phyloP scores from a whole-genome alignment of 306 rosid species.

The Rubus parviflorus region DNA sequence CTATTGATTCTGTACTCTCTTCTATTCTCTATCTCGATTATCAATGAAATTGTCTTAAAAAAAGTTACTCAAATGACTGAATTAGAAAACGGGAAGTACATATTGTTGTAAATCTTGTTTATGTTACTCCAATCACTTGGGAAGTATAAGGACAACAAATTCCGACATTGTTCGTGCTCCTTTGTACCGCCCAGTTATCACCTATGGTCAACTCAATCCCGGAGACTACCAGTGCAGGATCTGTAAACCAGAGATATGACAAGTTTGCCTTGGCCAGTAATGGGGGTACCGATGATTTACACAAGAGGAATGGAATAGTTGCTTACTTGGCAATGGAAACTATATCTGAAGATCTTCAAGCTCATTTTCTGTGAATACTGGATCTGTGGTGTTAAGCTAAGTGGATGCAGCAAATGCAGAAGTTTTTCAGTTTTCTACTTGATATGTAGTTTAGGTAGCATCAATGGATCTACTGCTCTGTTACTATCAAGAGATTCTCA shows the following conservation, averaged over 20 bases:
- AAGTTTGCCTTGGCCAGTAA: not conserved
- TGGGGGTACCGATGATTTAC: too few relatives aligned
- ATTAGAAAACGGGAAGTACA: not conserved
- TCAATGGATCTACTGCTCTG: conserved; percentile 57
- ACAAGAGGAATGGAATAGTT: too few relatives aligned
- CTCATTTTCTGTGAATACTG: not conserved
- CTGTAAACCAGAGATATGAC: not conserved
- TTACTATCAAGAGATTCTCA: conserved; percentile 48
- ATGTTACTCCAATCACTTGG: not conserved
- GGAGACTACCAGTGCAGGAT: not conserved
- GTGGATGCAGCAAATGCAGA: too few relatives aligned
- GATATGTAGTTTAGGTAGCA: conserved; percentile 91
- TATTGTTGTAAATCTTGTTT: not conserved
- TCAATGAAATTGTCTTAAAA: too few relatives aligned
- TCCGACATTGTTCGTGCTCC: too few relatives aligned
- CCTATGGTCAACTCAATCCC: not conserved
- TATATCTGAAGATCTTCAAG: not conserved
- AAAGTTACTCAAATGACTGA: not conserved
- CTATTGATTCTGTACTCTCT: too few relatives aligned
- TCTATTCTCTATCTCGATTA: too few relatives aligned
- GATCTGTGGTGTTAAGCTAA: not conserved
- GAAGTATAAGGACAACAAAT: too few relatives aligned
- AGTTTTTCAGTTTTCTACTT: conserved; percentile 46
- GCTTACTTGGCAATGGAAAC: too few relatives aligned
- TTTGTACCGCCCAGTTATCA: not conserved